Evolutionary conservation across 495 filamentous ascomycete species (phyloP).

Genomic region (Hypoxylon intermedium): DNA sequence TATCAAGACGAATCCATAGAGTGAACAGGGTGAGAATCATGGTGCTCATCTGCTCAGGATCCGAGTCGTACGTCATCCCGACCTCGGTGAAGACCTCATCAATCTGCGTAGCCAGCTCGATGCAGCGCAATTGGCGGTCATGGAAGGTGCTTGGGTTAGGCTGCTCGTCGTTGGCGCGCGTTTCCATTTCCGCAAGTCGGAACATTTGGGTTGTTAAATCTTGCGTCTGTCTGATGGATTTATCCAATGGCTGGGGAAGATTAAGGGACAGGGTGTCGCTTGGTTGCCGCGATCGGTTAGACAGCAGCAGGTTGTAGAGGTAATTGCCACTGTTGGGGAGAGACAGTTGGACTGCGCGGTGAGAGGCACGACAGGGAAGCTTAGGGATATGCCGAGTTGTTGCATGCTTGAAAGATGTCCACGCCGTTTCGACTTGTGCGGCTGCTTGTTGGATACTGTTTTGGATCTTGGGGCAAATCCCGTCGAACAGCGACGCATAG

Average conservation of each 20-base stretch:
- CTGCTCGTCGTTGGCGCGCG: neutral
- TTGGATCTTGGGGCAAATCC: constrained; percentile 28
- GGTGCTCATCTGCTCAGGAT: constrained; percentile 54
- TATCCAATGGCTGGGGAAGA: constrained; percentile 34
- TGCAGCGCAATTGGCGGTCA: constrained; percentile 37
- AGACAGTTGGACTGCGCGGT: constrained; percentile 42
- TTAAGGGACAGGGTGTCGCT: neutral
- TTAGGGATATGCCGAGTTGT: constrained; percentile 46
- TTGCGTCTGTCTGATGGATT: constrained; percentile 24
- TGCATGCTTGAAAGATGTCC: constrained; percentile 40
- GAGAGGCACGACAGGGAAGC: constrained; percentile 49
- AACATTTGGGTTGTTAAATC: constrained; percentile 30
- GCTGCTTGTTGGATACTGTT: constrained; percentile 23
- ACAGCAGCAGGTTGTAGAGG: constrained; percentile 39
- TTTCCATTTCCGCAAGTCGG: constrained; percentile 24
- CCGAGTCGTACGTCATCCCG: constrained; percentile 50
- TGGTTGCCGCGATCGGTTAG: neutral
- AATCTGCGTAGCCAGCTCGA: constrained; percentile 48
- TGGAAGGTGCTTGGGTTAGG: neutral
- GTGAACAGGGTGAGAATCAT: constrained; percentile 53
- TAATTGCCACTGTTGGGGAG: constrained; percentile 56
- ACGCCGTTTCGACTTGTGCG: constrained; percentile 26
- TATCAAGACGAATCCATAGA: constrained; percentile 54
- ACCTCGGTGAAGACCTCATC: constrained; percentile 42
- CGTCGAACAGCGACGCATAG: constrained; percentile 23